A percentile compares a stretch with the other conserved stretches of the same genome.
Evolutionary conservation across 805 yeast species (phyloP).

Genomic region (Pichia deserticola): DNA sequence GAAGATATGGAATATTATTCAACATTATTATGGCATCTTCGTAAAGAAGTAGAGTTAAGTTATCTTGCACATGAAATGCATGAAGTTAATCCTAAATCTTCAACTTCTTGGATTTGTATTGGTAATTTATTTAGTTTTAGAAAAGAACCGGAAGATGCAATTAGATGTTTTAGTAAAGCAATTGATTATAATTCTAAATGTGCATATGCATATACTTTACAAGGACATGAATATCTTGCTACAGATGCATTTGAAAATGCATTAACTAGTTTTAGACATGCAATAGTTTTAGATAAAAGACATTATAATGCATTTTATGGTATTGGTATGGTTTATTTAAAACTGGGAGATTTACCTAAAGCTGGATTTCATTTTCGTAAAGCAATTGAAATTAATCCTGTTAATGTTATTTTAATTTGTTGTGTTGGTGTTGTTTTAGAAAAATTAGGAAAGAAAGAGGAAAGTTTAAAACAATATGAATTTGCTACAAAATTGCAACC

Average conservation of each 20-base stretch:
- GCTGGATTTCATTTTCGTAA: slow-evolving; percentile 84
- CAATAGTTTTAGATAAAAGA: slow-evolving; percentile 66
- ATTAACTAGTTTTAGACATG: slow-evolving; percentile 69
- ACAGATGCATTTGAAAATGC: slow-evolving; percentile 91
- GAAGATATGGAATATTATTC: slow-evolving; percentile 90
- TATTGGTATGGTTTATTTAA: slow-evolving; percentile 86
- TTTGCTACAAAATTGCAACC: slow-evolving; percentile 83
- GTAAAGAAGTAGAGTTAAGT: slow-evolving; percentile 71
- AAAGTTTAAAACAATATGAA: slow-evolving; percentile 76
- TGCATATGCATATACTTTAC: slow-evolving; percentile 85
- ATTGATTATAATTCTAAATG: slow-evolving; percentile 51
- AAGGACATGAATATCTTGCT: slow-evolving; percentile 86
- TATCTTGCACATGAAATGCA: slow-evolving; percentile 74
- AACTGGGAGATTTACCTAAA: slow-evolving; percentile 72
- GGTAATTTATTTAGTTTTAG: slow-evolving; percentile 84
- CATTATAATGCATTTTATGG: slow-evolving; percentile 96
- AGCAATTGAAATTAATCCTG: slow-evolving; percentile 85
- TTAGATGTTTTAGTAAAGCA: slow-evolving; percentile 78
- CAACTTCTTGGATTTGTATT: slow-evolving; percentile 86
- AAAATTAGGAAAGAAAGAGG: slow-evolving; percentile 55
- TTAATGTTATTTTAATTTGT: slow-evolving; percentile 80
- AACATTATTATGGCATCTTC: slow-evolving; percentile 88
- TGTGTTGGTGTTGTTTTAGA: slow-evolving; percentile 93
- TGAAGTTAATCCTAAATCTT: slow-evolving; percentile 50
- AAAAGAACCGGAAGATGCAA: slow-evolving; percentile 83